phyloP scores from a whole-genome alignment of 108 stramenopile species.

The Epipyxis sp. region DNA sequence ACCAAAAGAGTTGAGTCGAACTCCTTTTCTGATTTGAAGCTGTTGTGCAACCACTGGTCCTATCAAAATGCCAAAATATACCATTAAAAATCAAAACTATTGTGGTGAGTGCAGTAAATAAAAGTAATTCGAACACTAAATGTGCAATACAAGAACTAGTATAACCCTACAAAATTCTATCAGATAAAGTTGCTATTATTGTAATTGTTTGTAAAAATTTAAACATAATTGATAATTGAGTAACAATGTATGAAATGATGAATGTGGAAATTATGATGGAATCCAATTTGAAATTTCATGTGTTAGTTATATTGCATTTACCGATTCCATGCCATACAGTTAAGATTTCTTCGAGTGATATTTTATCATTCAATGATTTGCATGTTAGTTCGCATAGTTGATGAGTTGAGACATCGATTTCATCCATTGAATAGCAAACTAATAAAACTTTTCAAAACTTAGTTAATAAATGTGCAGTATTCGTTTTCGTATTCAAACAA shows the following conservation, averaged over 20 bases:
- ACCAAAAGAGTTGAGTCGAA: constrained; percentile 6
- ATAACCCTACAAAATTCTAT: no score
- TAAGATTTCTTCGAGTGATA: not conserved
- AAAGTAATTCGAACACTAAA: not conserved
- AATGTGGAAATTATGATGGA: no score
- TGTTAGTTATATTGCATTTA: no score
- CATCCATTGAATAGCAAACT: not conserved
- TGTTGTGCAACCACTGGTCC: not conserved
- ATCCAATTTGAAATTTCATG: no score
- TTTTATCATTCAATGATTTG: not conserved
- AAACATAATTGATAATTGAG: no score
- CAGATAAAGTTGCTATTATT: no score
- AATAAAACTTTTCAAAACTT: not conserved
- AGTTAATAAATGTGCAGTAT: not conserved
- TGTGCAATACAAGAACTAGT: not conserved
- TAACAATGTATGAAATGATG: no score
- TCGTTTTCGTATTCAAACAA: no score
- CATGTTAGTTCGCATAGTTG: not conserved
- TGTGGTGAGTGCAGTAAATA: not conserved
- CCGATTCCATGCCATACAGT: constrained; percentile 19
- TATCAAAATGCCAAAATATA: not conserved
- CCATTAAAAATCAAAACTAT: not conserved
- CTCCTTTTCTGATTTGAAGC: not conserved
- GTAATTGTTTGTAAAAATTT: no score
- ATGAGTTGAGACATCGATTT: constrained; percentile 10